Evolutionary conservation across 495 filamentous ascomycete genomes (phyloP), one percentile per base, ranked within the genome.

Genomic region (Aeminium ludgeri): DNA sequence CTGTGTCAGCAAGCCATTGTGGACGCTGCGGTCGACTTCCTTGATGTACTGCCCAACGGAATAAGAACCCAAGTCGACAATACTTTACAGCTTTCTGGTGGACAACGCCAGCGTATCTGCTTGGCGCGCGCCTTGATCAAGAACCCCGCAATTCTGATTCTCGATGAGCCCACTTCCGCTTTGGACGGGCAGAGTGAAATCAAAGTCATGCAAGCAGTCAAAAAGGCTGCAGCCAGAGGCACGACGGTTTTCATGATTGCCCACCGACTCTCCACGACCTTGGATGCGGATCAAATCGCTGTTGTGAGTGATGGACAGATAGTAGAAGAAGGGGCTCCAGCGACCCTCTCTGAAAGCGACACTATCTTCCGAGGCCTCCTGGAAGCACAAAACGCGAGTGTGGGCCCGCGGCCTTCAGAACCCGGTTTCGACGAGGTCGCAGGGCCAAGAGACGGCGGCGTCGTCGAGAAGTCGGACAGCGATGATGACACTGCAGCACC

Each of bases 241-340:
- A 84, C 84, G 59, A 94, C 86, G 8, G 96, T 86, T 1, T 93
- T 97, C 55, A 86, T 80, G 40, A 94, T 97, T 47, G 91, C 89
- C 0, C 89, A 97, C 58, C 75, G 89, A 16, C 69, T 96, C 6
- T 87, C 80, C 4, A 97, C 91, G 0, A 94, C 96, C 63, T 93
- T 94, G 57, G 73, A 86, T 39, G 84, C 80, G 6, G 89, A 95
- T 54, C 74, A 70, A 19, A 85, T 97, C 54, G 85, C 94, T 44
- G 84, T 92, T 1, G 72, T 97, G 17, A 68, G 66, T 41, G 77
- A 95, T 44, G 89, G 89, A 27, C 77, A 66, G 28, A 86, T 95
- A 13, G 87, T 87, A 4, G 87, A 97, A 61, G 74, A 79, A 41
- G 89, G 89, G 34, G 76, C 74, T 3, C 53, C 55, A 16, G 25